phyloP scores from a whole-genome alignment of 768 basidiomycete genomes.

The Pleurotus eryngii region DNA sequence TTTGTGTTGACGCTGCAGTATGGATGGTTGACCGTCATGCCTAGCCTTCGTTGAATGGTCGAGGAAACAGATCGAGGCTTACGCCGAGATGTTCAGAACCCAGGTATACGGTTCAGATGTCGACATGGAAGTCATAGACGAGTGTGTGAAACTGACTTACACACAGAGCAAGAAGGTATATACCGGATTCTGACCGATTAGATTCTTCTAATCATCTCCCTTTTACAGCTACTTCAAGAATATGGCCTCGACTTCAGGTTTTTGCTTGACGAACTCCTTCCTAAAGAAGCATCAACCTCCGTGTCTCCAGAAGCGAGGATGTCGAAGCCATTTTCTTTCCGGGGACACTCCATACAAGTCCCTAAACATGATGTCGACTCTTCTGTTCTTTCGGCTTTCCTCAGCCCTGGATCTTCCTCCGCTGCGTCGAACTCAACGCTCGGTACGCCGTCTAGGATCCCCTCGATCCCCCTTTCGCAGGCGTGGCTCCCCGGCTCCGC shows the following conservation, averaged over 20 bases:
- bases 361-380: conserved; percentile 24
- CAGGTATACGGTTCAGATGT: conserved; percentile 89
- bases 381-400: conserved; percentile 13
- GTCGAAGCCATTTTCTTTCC: conserved; percentile 25
- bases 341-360: conserved; percentile 21
- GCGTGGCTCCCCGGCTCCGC: conserved; percentile 12
- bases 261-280: conserved; percentile 74
- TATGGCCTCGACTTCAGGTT: conserved; percentile 93
- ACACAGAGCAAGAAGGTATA: conserved; percentile 81
- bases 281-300: conserved; percentile 44
- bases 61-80: conserved; percentile 77
- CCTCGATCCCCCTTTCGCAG: neutral
- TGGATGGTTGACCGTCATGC: neutral
- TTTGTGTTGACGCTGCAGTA: neutral
- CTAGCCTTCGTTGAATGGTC: conserved; percentile 95
- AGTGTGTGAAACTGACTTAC: conserved; percentile 74
- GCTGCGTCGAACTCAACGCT: conserved; percentile 13
- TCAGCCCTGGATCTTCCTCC: conserved; percentile 7
- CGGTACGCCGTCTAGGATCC: conserved; percentile 11
- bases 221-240: conserved; percentile 77
- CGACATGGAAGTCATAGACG: conserved; percentile 66
- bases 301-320: conserved; percentile 15
- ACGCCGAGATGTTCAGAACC: conserved; percentile 80
- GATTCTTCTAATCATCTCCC: neutral
- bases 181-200: neutral